Evolutionary conservation across 2,329 filamentous ascomycete genomes (phyloP), one percentile per base, ranked within the genome.

Genomic region (Apiospora aurea): DNA sequence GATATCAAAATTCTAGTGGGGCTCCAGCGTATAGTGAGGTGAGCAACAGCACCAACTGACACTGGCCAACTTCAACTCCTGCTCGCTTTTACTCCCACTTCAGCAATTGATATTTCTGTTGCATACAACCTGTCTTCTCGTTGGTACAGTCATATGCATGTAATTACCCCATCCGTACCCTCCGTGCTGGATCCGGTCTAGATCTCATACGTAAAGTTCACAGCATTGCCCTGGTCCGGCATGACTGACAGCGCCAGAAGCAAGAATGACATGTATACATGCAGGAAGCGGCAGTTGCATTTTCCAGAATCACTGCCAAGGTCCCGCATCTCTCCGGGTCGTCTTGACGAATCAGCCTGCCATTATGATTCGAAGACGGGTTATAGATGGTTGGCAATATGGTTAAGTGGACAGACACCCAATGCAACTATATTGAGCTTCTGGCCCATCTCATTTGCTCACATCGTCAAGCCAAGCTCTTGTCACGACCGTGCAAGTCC

Each of bases 1-100:
- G 57, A 21, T 41, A 38, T 41, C 53, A 41, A 64, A 64, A 61
- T 61, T 64, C 10, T 41, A 64, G 57, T 64, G 57, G 57, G 57
- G 29, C 57, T 5, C 34, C 57, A 64, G 13, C 18, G 13, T 64
- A 41, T 64, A 64, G 13, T 43, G 34, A 38, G 13, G 57, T 34
- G 57, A 64, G 34, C 57, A 64, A 64, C 57, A 41, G 29, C 57
- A 13, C 49, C 47, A 18, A 47, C 18, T 47, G 14, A 3, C 49
- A 14, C n/a, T n/a, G 8, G 13, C 6, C 26, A 34, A 53, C 24
- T 18, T 7, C 51, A 29, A 34, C 57, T 41, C 18, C 18, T 21
- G 41, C 34, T 5, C 3, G 26, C 26, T 38, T 8, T 6, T 38
- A 38, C 7, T 38, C 34, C 34, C 34, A 13, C 57, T n/a, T 64